Evolutionary conservation across 345 rosid species (phyloP).

Genomic region (Punica granatum): DNA sequence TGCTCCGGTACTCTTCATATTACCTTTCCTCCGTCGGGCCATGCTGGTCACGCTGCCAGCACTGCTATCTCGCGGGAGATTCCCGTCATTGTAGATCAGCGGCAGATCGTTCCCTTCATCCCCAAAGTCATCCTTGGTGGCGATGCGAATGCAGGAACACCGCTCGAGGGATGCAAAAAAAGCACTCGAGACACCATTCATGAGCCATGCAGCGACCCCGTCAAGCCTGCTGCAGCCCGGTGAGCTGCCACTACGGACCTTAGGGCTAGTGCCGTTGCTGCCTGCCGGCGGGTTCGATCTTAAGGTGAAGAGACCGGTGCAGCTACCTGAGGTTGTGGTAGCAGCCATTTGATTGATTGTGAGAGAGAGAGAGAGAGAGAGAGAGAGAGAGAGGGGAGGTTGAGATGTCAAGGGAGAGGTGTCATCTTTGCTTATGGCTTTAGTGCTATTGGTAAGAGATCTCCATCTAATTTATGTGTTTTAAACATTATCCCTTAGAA

Average conservation of each 20-base stretch:
- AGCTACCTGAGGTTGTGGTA: conserved; percentile 15
- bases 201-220: conserved; percentile 18
- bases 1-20: conserved; percentile 3
- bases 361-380: background rate
- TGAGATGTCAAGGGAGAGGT: background rate
- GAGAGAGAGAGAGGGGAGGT: background rate
- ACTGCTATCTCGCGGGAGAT: conserved; percentile 4
- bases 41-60: conserved; percentile 4
- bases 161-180: conserved; percentile 18
- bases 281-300: conserved; percentile 11
- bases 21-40: conserved; percentile 10
- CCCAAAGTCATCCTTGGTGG: conserved; percentile 14
- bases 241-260: conserved; percentile 9
- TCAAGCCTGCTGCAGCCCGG: conserved; percentile 16
- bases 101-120: conserved; percentile 19
- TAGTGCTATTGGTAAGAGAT: background rate
- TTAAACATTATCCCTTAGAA: background rate
- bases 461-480: background rate
- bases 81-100: conserved; percentile 14
- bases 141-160: conserved; percentile 20
- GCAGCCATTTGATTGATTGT: conserved; percentile 4
- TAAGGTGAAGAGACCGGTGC: conserved; percentile 15
- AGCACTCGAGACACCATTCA: conserved; percentile 13
- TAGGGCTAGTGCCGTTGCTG: background rate
- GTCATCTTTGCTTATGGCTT: background rate